Evolutionary conservation across 176 grass and related monocot genomes (phyloP).

Genomic region (Carex cristatella): DNA sequence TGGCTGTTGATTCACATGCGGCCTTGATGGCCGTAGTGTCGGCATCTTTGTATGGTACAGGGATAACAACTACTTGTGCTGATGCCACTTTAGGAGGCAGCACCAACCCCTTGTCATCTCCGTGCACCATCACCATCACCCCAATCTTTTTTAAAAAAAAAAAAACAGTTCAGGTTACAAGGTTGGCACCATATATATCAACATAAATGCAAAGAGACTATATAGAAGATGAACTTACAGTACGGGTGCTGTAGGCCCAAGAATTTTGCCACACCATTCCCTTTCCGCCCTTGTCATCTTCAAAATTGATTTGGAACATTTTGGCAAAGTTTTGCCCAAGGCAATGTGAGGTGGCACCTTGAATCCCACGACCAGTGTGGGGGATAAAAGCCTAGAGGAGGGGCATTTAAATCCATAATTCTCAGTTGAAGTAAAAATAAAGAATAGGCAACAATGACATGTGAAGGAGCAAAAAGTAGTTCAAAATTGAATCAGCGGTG

Average conservation of each 20-base stretch:
- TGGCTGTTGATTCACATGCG: slow-evolving; percentile 56
- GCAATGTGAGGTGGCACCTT: slow-evolving; percentile 71
- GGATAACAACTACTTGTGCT: slow-evolving; percentile 72
- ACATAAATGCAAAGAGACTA: neutral
- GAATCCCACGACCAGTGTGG: slow-evolving; percentile 58
- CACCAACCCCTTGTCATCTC: slow-evolving; percentile 94
- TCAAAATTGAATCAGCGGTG: neutral
- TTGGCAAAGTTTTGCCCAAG: slow-evolving; percentile 96
- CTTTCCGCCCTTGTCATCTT: slow-evolving; percentile 81
- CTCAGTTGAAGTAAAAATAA: neutral
- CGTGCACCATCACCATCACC: slow-evolving; percentile 93
- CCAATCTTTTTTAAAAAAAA: slow-evolving; percentile 49
- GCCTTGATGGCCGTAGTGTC: slow-evolving; percentile 70
- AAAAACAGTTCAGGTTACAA: neutral
- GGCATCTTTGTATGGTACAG: slow-evolving; percentile 91
- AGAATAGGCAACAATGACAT: neutral
- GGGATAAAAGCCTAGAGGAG: slow-evolving; percentile 12
- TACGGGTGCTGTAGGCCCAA: slow-evolving; percentile 95
- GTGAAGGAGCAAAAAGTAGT: neutral
- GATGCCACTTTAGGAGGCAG: slow-evolving; percentile 85
- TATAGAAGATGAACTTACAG: slow-evolving; percentile 48
- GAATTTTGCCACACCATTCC: slow-evolving; percentile 99
- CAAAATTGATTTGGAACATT: slow-evolving; percentile 96
- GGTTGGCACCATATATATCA: neutral
- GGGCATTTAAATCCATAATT: neutral